Evolutionary conservation across 208 protist genomes (phyloP), one percentile per base, ranked within the genome.

Genomic region (Trypanosoma avium): DNA sequence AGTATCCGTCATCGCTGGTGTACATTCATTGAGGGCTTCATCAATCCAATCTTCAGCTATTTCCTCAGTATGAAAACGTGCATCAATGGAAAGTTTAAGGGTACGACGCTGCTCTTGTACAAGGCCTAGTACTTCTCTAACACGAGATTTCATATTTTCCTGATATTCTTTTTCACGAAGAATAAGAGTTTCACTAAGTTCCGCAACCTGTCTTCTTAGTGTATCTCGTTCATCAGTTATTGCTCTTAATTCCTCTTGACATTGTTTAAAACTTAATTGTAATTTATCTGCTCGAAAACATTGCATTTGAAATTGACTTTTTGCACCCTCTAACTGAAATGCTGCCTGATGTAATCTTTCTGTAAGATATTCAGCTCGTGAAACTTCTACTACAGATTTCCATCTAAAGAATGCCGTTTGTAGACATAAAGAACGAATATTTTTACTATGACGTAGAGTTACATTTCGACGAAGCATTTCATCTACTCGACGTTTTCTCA

Each of bases 231-330:
- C 47, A 9, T 61, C 2, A 6, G 58, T 56, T 15, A 82, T 68
- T 0, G n/a, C 26, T n/a, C 63, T 67, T 43, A 86, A 50, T 30
- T 84, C 77, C 22, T 67, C 70, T 38, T 82, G 71, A 17, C 64
- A 59, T 49, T 88, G 67, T 64, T 85, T 82, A 7, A 71, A 69
- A 12, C 70, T 73, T 19, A 90, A 64, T 36, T 88, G 75, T 35
- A 91, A 75, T 22, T 81, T 77, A 38, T 95, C 86, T 12, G 86
- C 73, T 24, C 86, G 84, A 66, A 89, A 84, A 59, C 90, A 95
- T 73, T 95, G 86, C 63, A 95, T 75, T 70, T 95, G 86, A 62
- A 93, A 95, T 65, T 93, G 90, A 60, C 89, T 91, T 75, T 95
- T 95, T 12, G 87, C 84, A 36, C 82, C 90, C 65, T 93, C 90